Percentiles rank a stretch among this genome's conserved stretches.
phyloP scores from a whole-genome alignment of 345 rosid genomes.

The Salix suchowensis region DNA sequence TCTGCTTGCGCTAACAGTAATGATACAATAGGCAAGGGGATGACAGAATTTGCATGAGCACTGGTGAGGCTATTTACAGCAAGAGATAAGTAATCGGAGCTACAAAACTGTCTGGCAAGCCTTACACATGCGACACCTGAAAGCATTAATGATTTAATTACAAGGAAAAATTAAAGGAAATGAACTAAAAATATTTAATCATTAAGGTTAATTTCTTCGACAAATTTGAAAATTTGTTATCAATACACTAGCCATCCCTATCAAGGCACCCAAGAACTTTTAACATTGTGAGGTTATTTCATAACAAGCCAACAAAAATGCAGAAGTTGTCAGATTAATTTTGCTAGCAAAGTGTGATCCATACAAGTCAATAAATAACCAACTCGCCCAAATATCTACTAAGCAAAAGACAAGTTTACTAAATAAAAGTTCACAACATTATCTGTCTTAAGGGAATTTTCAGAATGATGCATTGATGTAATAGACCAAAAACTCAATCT shows the following conservation, averaged over 20 bases:
- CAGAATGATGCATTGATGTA: background rate
- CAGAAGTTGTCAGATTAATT: background rate
- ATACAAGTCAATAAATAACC: background rate
- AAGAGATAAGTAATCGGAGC: conserved; percentile 46
- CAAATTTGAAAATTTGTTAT: no score
- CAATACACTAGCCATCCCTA: no score
- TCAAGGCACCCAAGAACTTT: background rate
- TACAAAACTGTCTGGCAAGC: conserved; percentile 57
- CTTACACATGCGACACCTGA: conserved; percentile 65
- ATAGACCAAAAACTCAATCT: background rate
- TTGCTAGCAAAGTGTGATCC: background rate
- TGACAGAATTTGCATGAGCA: conserved; percentile 40
- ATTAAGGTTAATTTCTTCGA: no score
- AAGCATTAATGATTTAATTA: conserved; percentile 17
- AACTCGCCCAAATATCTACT: background rate
- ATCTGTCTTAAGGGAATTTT: background rate
- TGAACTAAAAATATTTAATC: background rate
- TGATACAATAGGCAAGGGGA: conserved; percentile 65
- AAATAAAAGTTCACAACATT: background rate
- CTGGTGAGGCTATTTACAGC: conserved; percentile 62
- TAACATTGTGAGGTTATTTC: background rate
- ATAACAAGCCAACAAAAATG: background rate
- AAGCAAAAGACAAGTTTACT: background rate
- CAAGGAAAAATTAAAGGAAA: background rate
- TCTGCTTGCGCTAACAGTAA: conserved; percentile 78